Evolutionary conservation across 2,329 filamentous ascomycete species (phyloP), one percentile per base, ranked within the genome.

Genomic region (Drechslerella stenobrocha): DNA sequence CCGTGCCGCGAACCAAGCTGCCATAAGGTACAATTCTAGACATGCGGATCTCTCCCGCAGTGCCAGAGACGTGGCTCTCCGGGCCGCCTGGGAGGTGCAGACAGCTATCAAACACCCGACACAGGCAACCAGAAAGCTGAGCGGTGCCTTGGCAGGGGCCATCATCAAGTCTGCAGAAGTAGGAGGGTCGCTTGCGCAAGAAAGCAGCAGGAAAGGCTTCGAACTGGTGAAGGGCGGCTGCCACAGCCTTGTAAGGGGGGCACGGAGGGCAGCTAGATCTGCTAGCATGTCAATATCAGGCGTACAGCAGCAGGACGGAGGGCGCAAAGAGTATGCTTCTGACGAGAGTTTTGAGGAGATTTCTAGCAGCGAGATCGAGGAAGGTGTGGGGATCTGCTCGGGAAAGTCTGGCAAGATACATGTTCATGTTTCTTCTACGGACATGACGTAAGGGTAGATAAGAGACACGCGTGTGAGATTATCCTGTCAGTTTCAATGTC

Each of bases 71-170:
- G 15, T 56, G 9, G 63, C 63, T 11, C 52, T 56, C 22, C 55
- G 52, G 26, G 51, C 63, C 2, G 35, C 28, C 13, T 67, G 45
- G 35, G 63, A 67, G 15, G 20, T 67, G 11, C 34, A 60, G 22
- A 55, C 40, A 3, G 63, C 55, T 2, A 40, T 56, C 20, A 44
- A 47, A 1, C 50, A 67, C 13, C 63, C 63, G 8, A 15, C 23
- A 11, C 51, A 60, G 1, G 28, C 52, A 7, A 51, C 30, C 3
- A 48, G 37, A 20, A 47, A 50, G 13, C 28, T 67, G 3, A 50
- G 35, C 15, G 35, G 45, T n/a, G 51, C 50, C 2, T n/a, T 40
- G 18, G 9, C 34, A 0, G 23, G 26, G 3, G 44, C 51, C 3
- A 35, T 22, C 7, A 30, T 44, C 18, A 37, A 18, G 18, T 44